phyloP scores from a whole-genome alignment of 1,139 yeast genomes.

The Debaryomycetaceae sp. region DNA sequence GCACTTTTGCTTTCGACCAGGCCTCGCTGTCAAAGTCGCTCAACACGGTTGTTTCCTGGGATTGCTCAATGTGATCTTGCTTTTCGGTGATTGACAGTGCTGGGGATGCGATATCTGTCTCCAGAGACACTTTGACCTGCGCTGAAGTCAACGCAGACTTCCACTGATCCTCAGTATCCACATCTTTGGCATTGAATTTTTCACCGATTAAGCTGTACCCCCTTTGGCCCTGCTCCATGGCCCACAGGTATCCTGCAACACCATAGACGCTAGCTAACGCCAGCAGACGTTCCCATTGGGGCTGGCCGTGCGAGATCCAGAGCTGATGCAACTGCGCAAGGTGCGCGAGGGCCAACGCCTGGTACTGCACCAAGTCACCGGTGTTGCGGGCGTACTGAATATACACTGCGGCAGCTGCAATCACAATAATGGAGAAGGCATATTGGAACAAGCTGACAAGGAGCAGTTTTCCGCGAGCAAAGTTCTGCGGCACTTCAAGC shows the following conservation, averaged over 20 bases:
- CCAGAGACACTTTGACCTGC: not conserved
- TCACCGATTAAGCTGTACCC: conserved; percentile 21
- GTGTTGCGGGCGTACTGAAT: conserved; percentile 29
- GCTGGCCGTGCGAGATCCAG: conserved; percentile 1
- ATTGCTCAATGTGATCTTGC: not conserved
- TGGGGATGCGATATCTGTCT: not conserved
- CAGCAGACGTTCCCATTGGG: conserved; percentile 2
- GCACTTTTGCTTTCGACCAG: conserved; percentile 1
- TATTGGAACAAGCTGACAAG: conserved; percentile 30
- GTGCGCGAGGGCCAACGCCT: conserved; percentile 1
- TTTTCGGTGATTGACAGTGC: not conserved
- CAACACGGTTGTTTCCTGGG: not conserved
- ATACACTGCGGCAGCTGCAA: conserved; percentile 35
- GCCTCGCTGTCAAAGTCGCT: not conserved
- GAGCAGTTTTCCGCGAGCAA: conserved; percentile 32
- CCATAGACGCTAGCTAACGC: conserved; percentile 12
- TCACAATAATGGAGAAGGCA: conserved; percentile 32
- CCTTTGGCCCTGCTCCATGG: conserved; percentile 18
- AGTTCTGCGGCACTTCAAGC: conserved; percentile 45
- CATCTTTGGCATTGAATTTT: conserved; percentile 20
- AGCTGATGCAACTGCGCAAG: not conserved
- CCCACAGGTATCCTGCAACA: conserved; percentile 11
- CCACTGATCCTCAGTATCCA: not conserved
- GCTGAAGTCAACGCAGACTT: not conserved
- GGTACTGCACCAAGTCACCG: conserved; percentile 22